Base-by-base conservation (phyloP, 371 early-diverging fungal genomes). In the Actinomucor elegans region DNA sequence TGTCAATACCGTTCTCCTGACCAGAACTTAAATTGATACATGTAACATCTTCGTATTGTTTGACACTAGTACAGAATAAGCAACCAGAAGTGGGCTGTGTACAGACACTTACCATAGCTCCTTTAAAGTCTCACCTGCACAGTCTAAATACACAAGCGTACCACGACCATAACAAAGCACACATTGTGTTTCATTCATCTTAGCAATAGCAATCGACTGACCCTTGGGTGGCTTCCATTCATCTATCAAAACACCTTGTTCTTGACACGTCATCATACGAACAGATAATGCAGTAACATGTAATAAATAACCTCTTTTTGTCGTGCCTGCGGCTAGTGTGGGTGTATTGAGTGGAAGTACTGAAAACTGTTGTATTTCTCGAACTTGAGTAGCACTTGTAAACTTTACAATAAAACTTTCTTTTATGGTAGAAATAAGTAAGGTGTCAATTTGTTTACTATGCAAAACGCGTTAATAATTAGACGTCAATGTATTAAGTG, bases 251-350 rank as follows among this genome's bases (percentile, higher is more conserved):
- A 51, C 57, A 26, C 68, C 64, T 2, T 50, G 12, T 4, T 32
- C 7, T 7, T 35, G 24, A 3, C 28, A 18, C 1, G 64, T 59
- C 21, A 90, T 61, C 27, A 91, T 57, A 5, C 81, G 67, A 7
- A 86, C 77, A 1, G 65, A 59, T 3, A 47, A 49, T 18, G 81
- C 59, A 1, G 91, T 91, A n/a, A 87, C 80, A 69, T 85, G 77
- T 11, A 72, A 41, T 23, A 72, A 50, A 37, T 67, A 42, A 14
- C 55, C 60, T 1, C 42, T 50, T 0, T 12, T n/a, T 0, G 48
- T 45, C 2, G 49, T 50, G 14, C 57, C 69, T 2, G 49, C 44
- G 2, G 64, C 71, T 8, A 74, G 36, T 0, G 74, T 80, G 15
- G 27, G 48, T 17, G 57, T 64, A 18, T 73, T 65, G 24, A 59